These are phyloP conservation scores for Vinca minor DNA, from an alignment of 257 asterid species.

Conservation along the genomic window DNA sequence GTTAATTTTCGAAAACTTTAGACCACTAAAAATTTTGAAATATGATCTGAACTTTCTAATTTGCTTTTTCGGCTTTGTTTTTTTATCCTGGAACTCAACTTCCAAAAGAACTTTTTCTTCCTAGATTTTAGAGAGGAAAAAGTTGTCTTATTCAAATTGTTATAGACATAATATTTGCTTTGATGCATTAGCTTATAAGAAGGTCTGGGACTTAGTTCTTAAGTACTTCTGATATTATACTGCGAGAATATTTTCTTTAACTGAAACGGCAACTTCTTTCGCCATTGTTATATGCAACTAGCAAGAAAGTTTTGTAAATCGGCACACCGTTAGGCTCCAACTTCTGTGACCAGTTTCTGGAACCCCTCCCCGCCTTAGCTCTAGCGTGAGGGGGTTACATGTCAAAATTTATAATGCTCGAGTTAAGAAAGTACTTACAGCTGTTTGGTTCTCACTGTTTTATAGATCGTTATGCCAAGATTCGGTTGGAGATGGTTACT, in stretches of 20 bases:
- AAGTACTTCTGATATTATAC: not conserved
- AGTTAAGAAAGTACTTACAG: not conserved
- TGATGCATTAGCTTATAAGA: not conserved
- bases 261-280: not conserved
- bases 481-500: conserved; percentile 86
- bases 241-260: not conserved
- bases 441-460: conserved; percentile 2
- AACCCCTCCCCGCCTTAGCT: not conserved
- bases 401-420: not conserved
- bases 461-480: conserved; percentile 51
- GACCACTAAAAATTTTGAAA: not conserved
- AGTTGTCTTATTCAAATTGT: too few relatives aligned
- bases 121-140: not conserved
- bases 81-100: not conserved
- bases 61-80: not conserved
- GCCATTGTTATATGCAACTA: not conserved
- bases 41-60: not conserved
- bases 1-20: not conserved
- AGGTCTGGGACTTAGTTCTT: not conserved
- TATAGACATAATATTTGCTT: not conserved
- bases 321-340: not conserved
- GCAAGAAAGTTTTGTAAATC: not conserved
- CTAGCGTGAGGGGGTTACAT: not conserved
- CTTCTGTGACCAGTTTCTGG: not conserved
- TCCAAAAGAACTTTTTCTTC: not conserved